These are phyloP conservation scores for Diaporthe destruens DNA, from an alignment of 2,329 filamentous ascomycete species.

Conservation along the genomic window DNA sequence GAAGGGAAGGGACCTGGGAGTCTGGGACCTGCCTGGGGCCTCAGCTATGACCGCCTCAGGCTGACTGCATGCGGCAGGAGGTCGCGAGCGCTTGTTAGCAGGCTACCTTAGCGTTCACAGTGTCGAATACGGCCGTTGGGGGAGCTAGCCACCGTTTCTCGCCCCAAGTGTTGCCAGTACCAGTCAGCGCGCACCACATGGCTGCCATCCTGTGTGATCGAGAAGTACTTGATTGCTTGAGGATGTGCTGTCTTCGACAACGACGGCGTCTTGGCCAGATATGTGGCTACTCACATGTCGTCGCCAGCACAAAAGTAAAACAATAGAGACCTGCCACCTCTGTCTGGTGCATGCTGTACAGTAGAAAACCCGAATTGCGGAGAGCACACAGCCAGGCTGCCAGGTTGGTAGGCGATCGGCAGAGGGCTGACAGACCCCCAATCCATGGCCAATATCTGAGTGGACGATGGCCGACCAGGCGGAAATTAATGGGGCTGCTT, in stretches of 20 bases:
- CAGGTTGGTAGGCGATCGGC: slow-evolving; percentile 26
- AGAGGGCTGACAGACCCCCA: slow-evolving; percentile 9
- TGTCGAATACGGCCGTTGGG: not conserved
- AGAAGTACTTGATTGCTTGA: too few relatives aligned
- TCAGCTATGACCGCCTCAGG: slow-evolving; percentile 35
- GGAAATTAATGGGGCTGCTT: slow-evolving; percentile 32
- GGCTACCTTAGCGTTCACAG: slow-evolving; percentile 1
- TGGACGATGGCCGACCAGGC: slow-evolving; percentile 33
- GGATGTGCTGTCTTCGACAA: too few relatives aligned
- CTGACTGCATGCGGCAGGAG: slow-evolving; percentile 33
- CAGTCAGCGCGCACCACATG: slow-evolving; percentile 6
- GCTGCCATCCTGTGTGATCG: too few relatives aligned
- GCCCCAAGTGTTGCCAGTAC: slow-evolving; percentile 16
- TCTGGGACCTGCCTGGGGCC: not conserved
- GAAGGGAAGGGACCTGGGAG: not conserved
- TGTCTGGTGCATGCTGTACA: slow-evolving; percentile 14
- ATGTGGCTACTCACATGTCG: not conserved
- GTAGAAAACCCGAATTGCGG: slow-evolving; percentile 18
- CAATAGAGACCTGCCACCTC: not conserved
- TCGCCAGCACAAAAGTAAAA: too few relatives aligned
- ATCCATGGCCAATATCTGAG: slow-evolving; percentile 26
- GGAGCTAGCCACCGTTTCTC: not conserved
- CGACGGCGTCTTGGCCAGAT: too few relatives aligned
- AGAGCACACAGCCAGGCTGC: slow-evolving; percentile 1
- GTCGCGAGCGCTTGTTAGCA: slow-evolving; percentile 13